Conservation (phyloP, 345 rosid species). For the Crucihimalaya himalaica region DNA sequence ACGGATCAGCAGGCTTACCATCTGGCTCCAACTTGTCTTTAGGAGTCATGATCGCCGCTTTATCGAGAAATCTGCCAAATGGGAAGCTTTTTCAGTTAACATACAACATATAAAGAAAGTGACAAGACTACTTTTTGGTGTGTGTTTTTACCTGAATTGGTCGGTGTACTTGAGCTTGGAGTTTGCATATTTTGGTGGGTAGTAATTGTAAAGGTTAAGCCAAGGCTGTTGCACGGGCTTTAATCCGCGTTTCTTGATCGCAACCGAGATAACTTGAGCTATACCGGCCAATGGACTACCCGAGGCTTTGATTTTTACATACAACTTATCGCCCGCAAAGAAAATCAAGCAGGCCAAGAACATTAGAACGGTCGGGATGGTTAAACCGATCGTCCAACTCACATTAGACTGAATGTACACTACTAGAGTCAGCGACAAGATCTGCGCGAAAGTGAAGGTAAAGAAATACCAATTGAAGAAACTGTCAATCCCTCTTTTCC, state of each 20-base stretch:
- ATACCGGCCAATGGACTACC: conserved; percentile 77
- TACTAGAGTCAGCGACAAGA: conserved; percentile 64
- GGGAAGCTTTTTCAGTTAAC: conserved; percentile 17
- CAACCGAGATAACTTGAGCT: conserved; percentile 54
- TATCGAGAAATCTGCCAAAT: conserved; percentile 53
- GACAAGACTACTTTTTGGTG: background rate
- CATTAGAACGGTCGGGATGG: conserved; percentile 68
- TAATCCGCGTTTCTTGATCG: conserved; percentile 56
- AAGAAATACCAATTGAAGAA: conserved; percentile 90
- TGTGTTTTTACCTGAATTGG: conserved; percentile 37
- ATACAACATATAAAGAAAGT: background rate
- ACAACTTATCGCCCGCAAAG: conserved; percentile 63
- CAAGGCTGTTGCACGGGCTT: conserved; percentile 47
- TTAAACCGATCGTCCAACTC: conserved; percentile 78
- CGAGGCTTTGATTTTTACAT: conserved; percentile 65
- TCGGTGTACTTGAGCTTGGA: conserved; percentile 42
- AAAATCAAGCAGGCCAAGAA: conserved; percentile 55
- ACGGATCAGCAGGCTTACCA: conserved; percentile 56
- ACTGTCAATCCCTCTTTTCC: conserved; percentile 69
- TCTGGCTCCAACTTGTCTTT: conserved; percentile 47
- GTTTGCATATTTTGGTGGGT: conserved; percentile 40
- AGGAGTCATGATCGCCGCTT: conserved; percentile 51
- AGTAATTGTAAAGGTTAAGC: conserved; percentile 41
- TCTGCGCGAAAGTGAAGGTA: conserved; percentile 75
- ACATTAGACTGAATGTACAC: conserved; percentile 74